Evolutionary conservation across 768 basidiomycete genomes (phyloP).

Genomic region (Rhizopogon salebrosus): DNA sequence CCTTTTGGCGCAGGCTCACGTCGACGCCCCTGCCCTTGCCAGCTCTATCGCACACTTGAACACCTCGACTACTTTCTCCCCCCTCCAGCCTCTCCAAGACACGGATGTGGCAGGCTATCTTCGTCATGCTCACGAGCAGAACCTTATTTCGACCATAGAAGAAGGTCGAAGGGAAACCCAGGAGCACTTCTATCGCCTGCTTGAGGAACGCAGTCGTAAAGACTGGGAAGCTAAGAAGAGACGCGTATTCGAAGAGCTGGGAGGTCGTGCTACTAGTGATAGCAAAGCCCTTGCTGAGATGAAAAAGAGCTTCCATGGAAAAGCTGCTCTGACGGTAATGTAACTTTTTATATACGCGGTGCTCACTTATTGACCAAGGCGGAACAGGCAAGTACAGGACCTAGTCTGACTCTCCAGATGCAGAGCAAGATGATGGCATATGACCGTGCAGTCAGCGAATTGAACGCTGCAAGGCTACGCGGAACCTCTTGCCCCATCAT

Average conservation of each 20-base stretch:
- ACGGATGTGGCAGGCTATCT: constrained; percentile 92
- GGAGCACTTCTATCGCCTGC: constrained; percentile 74
- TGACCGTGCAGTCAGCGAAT: constrained; percentile 71
- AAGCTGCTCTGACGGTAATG: constrained; percentile 49
- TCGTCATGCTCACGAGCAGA: constrained; percentile 92
- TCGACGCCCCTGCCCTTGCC: constrained; percentile 86
- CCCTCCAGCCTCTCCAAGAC: constrained; percentile 89
- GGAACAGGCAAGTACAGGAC: constrained; percentile 38
- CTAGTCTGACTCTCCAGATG: constrained; percentile 69
- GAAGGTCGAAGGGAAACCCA: constrained; percentile 83
- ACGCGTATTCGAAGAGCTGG: constrained; percentile 84
- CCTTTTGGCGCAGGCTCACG: constrained; percentile 87
- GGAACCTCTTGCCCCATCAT: constrained; percentile 74
- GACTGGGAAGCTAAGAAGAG: constrained; percentile 93
- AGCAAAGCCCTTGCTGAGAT: constrained; percentile 51
- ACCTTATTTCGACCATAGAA: constrained; percentile 90
- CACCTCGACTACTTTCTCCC: constrained; percentile 77
- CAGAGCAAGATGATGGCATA: constrained; percentile 97
- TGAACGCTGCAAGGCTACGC: constrained; percentile 70
- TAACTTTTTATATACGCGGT: background rate
- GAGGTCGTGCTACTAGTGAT: constrained; percentile 57
- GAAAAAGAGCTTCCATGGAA: constrained; percentile 59
- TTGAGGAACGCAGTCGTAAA: constrained; percentile 67
- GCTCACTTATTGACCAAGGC: constrained; percentile 8
- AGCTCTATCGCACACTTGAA: constrained; percentile 81